A percentile compares a stretch with the other conserved stretches of the same genome.
Evolutionary conservation across 805 yeast species (phyloP).

Genomic region (Ogataea ramenticola): DNA sequence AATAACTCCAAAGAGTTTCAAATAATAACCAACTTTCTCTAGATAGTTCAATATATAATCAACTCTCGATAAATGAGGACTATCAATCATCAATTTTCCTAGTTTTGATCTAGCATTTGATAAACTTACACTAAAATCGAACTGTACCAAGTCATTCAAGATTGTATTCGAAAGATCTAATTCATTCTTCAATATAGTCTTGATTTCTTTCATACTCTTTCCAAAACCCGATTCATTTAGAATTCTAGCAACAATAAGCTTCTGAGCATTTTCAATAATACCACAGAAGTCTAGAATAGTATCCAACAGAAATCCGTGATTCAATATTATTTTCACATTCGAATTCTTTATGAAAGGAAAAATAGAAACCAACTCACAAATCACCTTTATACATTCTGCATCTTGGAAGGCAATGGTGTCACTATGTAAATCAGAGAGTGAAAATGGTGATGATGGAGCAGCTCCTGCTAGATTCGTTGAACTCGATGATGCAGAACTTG

Average conservation of each 20-base stretch:
- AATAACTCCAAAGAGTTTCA: conserved; percentile 51
- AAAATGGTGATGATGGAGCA: background rate
- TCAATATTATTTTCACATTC: conserved; percentile 55
- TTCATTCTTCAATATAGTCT: conserved; percentile 43
- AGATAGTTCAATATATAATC: conserved; percentile 60
- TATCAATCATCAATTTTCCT: conserved; percentile 65
- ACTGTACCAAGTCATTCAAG: conserved; percentile 70
- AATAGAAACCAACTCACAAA: conserved; percentile 60
- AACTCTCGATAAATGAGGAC: conserved; percentile 52
- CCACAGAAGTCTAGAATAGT: conserved; percentile 77
- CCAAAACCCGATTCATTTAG: conserved; percentile 75
- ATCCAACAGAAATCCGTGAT: conserved; percentile 76
- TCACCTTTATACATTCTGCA: conserved; percentile 81
- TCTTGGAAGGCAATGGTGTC: conserved; percentile 54
- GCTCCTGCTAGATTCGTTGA: too few relatives aligned
- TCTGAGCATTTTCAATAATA: conserved; percentile 60
- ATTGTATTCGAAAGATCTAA: conserved; percentile 76
- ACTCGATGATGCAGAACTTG: background rate
- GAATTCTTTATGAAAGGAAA: conserved; percentile 62
- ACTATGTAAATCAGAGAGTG: conserved; percentile 7
- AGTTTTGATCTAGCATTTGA: conserved; percentile 57
- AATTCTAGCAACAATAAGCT: conserved; percentile 57
- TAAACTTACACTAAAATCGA: conserved; percentile 70
- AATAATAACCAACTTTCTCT: conserved; percentile 45
- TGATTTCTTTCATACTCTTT: conserved; percentile 53